Percentiles rank a stretch among this genome's conserved stretches.
Conservation (phyloP, 495 filamentous ascomycete genomes). For the Penicillium canescens region DNA sequence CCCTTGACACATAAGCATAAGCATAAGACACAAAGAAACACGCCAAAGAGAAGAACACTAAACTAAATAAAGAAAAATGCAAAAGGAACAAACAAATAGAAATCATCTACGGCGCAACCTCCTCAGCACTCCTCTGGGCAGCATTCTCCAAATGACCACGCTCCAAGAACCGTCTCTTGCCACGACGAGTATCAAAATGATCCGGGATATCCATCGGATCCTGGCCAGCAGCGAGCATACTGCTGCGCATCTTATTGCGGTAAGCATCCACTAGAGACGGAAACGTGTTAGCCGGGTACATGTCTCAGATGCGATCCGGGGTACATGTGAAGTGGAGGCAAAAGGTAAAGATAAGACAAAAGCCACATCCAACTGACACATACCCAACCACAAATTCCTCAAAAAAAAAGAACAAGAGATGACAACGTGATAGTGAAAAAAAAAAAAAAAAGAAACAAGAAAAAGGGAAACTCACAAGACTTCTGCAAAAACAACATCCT, state of each 20-base stretch:
- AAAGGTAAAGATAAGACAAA: neutral
- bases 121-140: slow-evolving; percentile 38
- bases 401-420: neutral
- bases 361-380: neutral
- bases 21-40: no score
- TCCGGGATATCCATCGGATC: slow-evolving; percentile 69
- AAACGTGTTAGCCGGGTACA: neutral
- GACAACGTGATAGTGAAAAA: neutral
- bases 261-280: slow-evolving; percentile 78
- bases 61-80: slow-evolving; percentile 6
- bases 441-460: slow-evolving; percentile 2
- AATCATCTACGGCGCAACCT: slow-evolving; percentile 37
- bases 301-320: neutral
- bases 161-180: slow-evolving; percentile 82
- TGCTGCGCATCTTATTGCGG: slow-evolving; percentile 84
- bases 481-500: slow-evolving; percentile 87
- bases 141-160: slow-evolving; percentile 37
- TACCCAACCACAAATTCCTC: neutral
- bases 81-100: neutral
- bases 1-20: neutral
- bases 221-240: slow-evolving; percentile 72
- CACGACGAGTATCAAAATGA: slow-evolving; percentile 86
- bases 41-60: neutral
- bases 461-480: slow-evolving; percentile 68
- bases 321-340: slow-evolving; percentile 4